Base-by-base conservation (phyloP, 108 stramenopile species). In the Cyclotella atomus region DNA sequence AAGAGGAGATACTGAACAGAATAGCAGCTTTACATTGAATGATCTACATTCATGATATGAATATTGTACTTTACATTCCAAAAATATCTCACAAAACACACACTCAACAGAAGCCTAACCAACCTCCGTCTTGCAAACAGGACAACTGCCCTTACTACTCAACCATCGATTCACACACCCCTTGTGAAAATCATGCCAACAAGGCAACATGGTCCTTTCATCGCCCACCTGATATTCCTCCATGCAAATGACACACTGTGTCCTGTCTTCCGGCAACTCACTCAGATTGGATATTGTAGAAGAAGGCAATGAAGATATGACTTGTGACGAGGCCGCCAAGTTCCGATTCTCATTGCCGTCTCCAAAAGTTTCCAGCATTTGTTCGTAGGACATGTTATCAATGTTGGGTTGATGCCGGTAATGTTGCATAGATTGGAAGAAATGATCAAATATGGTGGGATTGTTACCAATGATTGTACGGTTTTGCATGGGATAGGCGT, bases 121-220 rank as follows among this genome's bases (percentile, higher is more conserved):
- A 8, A 76, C 75, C 19, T 33, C 47, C 20, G 66, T 76, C 60
- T 93, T 90, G 64, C 92, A 93, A 63, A 93, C 77, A n/a, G 92
- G 92, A 79, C 92, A 93, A 32, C 57, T 67, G 20, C 76, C 88
- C 70, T 84, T 90, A 27, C 65, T 64, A 19, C 65, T 53, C 44
- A 97, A 70, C 94, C 94, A 95, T 45, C 86, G 88, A 56, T 90
- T 83, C 45, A 91, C 82, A 73, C 96, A 97, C 6, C 65, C 69
- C n/a, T 30, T 54, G 77, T 97, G 96, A 83, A 93, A 97, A 12
- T 84, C 90, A 77, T 97, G 96, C 29, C 88, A 63, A 68, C 96
- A 97, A 0, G 90, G 92, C 57, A 97, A 73, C 28, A 78, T 81
- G 36, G 84, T 94, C 28, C 94, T 81, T 54, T 43, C 60, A 19